Conservation (phyloP, 2,329 filamentous ascomycete species). For the Exophiala oligosperma region DNA sequence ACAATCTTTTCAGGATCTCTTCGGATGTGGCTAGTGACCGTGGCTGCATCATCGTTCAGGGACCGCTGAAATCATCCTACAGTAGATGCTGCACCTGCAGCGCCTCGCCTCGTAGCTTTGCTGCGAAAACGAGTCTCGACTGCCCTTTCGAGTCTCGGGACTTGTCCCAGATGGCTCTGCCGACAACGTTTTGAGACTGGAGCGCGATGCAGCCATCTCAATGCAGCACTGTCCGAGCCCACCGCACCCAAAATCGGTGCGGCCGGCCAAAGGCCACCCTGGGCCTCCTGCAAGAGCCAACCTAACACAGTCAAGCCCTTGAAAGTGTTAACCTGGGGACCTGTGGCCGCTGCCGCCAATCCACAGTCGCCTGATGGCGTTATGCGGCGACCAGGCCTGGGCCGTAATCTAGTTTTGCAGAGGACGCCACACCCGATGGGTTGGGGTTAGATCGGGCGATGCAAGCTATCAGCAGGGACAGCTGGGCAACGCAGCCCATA, state of each 20-base stretch:
- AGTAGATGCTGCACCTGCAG: neutral
- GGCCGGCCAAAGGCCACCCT: neutral
- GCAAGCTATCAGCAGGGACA: neutral
- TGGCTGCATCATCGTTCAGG: no score
- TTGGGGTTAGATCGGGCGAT: neutral
- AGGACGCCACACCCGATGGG: slow-evolving; percentile 3
- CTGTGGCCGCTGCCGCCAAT: neutral
- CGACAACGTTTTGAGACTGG: no score
- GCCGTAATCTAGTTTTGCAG: slow-evolving; percentile 8
- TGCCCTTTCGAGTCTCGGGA: no score
- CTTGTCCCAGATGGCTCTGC: no score
- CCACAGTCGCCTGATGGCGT: slow-evolving; percentile 13
- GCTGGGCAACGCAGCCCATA: no score
- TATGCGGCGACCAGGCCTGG: slow-evolving; percentile 20
- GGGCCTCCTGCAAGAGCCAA: neutral
- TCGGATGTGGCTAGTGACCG: slow-evolving; percentile 11
- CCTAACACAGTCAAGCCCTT: neutral
- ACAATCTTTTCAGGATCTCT: slow-evolving; percentile 3
- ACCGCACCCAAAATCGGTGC: no score
- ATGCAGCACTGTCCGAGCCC: no score
- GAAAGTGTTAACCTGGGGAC: neutral
- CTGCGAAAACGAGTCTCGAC: no score
- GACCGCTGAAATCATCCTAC: no score
- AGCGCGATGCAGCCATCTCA: no score
- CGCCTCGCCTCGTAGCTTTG: no score